Conservation (phyloP, 176 grass and related monocot genomes). For the Phoenix dactylifera region DNA sequence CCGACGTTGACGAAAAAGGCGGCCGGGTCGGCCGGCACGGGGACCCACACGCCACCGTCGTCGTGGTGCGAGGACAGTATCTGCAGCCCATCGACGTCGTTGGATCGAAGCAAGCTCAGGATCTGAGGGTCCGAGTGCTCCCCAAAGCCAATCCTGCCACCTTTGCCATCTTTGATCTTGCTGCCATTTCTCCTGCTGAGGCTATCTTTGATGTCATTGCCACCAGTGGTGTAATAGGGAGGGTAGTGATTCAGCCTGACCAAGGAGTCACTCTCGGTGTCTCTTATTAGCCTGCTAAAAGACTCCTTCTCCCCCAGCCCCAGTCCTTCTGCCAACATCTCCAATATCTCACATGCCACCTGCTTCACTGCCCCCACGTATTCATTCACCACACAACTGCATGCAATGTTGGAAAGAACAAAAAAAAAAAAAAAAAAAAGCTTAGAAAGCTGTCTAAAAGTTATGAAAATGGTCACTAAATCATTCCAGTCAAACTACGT, state of each 20-base stretch:
- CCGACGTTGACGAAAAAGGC: constrained; percentile 77
- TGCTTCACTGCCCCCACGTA: constrained; percentile 65
- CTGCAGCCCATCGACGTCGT: constrained; percentile 73
- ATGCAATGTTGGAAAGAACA: constrained; percentile 18
- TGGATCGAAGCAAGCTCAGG: constrained; percentile 67
- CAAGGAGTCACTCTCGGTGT: constrained; percentile 72
- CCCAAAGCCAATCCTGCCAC: constrained; percentile 54
- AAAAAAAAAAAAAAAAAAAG: constrained; percentile 14
- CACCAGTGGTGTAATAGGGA: constrained; percentile 10
- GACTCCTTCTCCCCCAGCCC: constrained; percentile 47
- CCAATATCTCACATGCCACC: constrained; percentile 79
- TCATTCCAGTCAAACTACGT: too few species aligned
- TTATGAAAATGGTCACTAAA: too few species aligned
- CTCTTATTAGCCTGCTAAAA: constrained; percentile 56
- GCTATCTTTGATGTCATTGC: too few species aligned
- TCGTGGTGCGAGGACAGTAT: constrained; percentile 22
- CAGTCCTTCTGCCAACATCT: constrained; percentile 73
- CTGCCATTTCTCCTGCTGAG: too few species aligned
- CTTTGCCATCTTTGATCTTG: too few species aligned
- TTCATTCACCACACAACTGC: constrained; percentile 80
- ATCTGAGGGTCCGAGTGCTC: constrained; percentile 92
- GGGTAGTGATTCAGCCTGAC: constrained; percentile 95
- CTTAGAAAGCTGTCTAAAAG: constrained; percentile 10
- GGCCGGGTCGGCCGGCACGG: constrained; percentile 47
- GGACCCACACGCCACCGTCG: constrained; percentile 32